A percentile compares a stretch with the other conserved stretches of the same genome.
phyloP scores from a whole-genome alignment of 1,284 basidiomycete species.

The Ceratobasidium sp. region DNA sequence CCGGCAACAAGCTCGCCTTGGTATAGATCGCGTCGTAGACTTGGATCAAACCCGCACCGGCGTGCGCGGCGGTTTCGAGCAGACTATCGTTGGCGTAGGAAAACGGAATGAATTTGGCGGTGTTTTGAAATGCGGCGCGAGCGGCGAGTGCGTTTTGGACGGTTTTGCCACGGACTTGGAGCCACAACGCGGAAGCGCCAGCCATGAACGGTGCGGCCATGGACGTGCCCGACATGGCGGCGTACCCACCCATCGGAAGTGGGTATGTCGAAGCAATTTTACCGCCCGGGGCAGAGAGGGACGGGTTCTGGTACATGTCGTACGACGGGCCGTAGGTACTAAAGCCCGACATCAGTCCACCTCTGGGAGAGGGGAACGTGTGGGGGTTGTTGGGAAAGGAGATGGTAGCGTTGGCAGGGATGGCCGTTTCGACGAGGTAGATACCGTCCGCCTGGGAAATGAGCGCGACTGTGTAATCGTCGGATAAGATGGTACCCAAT shows the following conservation, averaged over 20 bases:
- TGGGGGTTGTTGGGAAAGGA: conserved; percentile 44
- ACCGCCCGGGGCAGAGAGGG: conserved; percentile 71
- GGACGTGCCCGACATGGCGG: conserved; percentile 60
- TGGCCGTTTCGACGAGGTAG: conserved; percentile 49
- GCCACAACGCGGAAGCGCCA: conserved; percentile 74
- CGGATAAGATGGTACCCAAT: conserved; percentile 54
- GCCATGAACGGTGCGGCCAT: conserved; percentile 70
- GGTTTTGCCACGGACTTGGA: conserved; percentile 67
- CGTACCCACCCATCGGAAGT: conserved; percentile 60
- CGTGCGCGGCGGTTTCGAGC: conserved; percentile 71
- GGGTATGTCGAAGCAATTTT: conserved; percentile 73
- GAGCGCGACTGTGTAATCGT: conserved; percentile 52
- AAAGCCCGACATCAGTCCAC: conserved; percentile 71
- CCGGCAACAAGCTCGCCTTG: conserved; percentile 68
- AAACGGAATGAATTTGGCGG: conserved; percentile 57
- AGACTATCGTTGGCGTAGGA: conserved; percentile 62
- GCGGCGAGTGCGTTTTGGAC: conserved; percentile 60
- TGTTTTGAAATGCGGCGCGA: conserved; percentile 70
- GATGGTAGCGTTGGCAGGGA: background rate
- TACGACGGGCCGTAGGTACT: conserved; percentile 71
- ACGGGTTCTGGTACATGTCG: conserved; percentile 71
- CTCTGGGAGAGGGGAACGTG: conserved; percentile 61
- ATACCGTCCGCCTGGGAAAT: conserved; percentile 54
- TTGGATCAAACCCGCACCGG: conserved; percentile 77
- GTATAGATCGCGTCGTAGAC: conserved; percentile 72